A percentile compares a stretch with the other conserved stretches of the same genome.
phyloP scores from a whole-genome alignment of 2,329 filamentous ascomycete genomes.

The Phyllosticta citriasiana region DNA sequence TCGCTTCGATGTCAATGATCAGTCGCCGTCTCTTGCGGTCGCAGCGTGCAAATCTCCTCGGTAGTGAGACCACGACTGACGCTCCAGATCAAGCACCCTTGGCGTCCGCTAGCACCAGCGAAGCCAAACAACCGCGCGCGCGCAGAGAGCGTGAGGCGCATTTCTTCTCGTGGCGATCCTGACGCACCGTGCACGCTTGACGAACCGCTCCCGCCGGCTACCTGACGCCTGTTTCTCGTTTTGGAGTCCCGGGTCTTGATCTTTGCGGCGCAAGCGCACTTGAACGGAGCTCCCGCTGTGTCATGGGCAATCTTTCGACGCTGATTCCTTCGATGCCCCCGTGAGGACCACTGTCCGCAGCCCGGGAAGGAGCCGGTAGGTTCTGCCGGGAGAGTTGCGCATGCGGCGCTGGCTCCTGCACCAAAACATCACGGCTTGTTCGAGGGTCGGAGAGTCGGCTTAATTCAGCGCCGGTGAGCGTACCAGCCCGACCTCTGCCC shows the following conservation, averaged over 20 bases:
- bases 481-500: constrained; percentile 6
- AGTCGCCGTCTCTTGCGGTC: constrained; percentile 8
- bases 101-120: neutral
- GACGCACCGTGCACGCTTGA: neutral
- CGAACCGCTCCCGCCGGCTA: neutral
- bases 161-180: neutral
- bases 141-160: neutral
- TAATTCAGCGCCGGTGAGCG: constrained; percentile 9
- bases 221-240: constrained; percentile 4
- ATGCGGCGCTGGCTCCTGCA: constrained; percentile 1
- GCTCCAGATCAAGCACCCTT: neutral
- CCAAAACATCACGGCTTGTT: constrained; percentile 5
- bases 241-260: constrained; percentile 7
- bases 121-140: neutral
- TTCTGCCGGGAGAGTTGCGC: neutral
- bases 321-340: constrained; percentile 2
- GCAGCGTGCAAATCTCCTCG: constrained; percentile 4
- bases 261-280: constrained; percentile 3
- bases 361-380: neutral
- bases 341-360: neutral
- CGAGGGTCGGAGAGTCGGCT: constrained; percentile 4
- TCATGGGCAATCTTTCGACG: constrained; percentile 3
- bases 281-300: constrained; percentile 6
- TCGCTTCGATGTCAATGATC: constrained; percentile 3
- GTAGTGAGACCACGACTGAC: constrained; percentile 1